A percentile compares a stretch with the other conserved stretches of the same genome.
Evolutionary conservation across 306 rosid genomes (phyloP).

Genomic region (Leucaena leucocephala): DNA sequence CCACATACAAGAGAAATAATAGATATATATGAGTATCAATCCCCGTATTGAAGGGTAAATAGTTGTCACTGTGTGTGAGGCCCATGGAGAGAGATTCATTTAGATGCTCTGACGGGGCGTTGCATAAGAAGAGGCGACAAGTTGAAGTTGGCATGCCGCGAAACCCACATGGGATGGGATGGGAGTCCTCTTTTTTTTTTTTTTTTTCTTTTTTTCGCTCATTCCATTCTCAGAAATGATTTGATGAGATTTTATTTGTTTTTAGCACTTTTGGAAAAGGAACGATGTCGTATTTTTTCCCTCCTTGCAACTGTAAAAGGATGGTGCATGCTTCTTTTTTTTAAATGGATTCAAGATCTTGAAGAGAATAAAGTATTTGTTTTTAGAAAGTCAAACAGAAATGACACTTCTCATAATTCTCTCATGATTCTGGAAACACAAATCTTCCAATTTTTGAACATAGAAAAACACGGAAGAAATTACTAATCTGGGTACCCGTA

Average conservation of each 20-base stretch:
- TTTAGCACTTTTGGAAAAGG: background rate
- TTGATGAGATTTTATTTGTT: background rate
- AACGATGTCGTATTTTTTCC: background rate
- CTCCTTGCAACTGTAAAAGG: background rate
- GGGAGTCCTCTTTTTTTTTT: too few relatives aligned
- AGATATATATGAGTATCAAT: constrained; percentile 17
- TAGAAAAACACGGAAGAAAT: background rate
- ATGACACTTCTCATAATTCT: background rate
- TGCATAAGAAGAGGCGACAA: constrained; percentile 40
- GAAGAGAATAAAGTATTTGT: too few relatives aligned
- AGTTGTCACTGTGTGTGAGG: constrained; percentile 58
- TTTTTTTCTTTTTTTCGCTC: too few relatives aligned
- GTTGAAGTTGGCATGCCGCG: constrained; percentile 39
- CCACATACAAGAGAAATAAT: constrained; percentile 43
- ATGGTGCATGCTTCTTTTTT: background rate
- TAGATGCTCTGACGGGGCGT: constrained; percentile 12
- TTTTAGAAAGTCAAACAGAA: constrained; percentile 1
- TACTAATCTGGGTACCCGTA: background rate
- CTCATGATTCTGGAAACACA: background rate
- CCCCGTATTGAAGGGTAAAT: constrained; percentile 18
- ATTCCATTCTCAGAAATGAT: too few relatives aligned
- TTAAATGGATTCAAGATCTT: too few relatives aligned
- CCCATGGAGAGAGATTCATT: constrained; percentile 35
- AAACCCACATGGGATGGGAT: constrained; percentile 28
- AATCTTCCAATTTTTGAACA: background rate